These are phyloP conservation scores for Cladosporium phlei DNA, from an alignment of 2,329 filamentous ascomycete genomes.

Conservation along the genomic window DNA sequence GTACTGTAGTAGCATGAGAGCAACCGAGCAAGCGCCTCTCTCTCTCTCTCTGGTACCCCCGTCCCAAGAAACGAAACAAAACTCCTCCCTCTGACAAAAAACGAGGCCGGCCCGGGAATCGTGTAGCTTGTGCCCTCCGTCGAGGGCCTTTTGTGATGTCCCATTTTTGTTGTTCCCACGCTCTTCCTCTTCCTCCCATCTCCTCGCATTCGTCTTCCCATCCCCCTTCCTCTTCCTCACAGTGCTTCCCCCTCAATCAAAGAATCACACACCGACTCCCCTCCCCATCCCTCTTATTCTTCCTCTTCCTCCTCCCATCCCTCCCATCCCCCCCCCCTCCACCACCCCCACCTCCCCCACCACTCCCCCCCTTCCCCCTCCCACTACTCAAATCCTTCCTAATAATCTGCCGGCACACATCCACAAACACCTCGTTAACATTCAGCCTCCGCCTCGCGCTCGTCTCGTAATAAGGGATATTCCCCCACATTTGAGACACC, in stretches of 20 bases:
- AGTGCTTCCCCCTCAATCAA: slow-evolving; percentile 4
- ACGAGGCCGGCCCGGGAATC: no score
- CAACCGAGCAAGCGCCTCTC: no score
- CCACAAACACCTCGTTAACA: slow-evolving; percentile 77
- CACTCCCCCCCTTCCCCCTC: not conserved
- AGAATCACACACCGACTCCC: slow-evolving; percentile 20
- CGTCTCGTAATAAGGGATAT: slow-evolving; percentile 85
- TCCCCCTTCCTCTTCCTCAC: not conserved
- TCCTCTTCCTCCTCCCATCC: slow-evolving; percentile 4
- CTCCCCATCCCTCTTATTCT: slow-evolving; percentile 4
- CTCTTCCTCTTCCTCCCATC: no score
- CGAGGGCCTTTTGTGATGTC: no score
- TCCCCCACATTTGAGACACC: slow-evolving; percentile 80
- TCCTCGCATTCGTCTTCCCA: no score
- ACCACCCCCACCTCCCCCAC: not conserved
- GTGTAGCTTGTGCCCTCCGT: no score
- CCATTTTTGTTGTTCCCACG: no score
- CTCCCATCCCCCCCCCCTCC: slow-evolving; percentile 1
- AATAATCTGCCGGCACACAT: slow-evolving; percentile 37
- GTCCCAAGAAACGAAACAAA: no score
- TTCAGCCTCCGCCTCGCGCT: slow-evolving; percentile 78
- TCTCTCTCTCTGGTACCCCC: no score
- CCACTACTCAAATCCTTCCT: slow-evolving; percentile 24
- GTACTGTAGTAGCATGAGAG: no score
- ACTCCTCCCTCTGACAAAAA: no score